Conservation (phyloP, 768 basidiomycete genomes). For the Macrocybe gigantea region DNA sequence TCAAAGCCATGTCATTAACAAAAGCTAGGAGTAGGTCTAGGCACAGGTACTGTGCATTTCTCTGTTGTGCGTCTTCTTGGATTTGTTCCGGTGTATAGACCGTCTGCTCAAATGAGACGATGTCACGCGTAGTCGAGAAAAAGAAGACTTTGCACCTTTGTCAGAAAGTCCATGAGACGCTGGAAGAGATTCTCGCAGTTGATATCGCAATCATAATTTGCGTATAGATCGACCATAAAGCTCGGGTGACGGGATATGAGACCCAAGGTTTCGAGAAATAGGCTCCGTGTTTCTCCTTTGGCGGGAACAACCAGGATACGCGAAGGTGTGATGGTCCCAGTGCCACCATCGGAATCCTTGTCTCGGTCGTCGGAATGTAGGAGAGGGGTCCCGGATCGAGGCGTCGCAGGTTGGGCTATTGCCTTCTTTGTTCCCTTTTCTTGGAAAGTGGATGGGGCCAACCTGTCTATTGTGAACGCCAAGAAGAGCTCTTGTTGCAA, state of each 20-base stretch:
- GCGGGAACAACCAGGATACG: slow-evolving; percentile 68
- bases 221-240: slow-evolving; percentile 94
- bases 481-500: slow-evolving; percentile 94
- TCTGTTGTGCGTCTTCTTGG: slow-evolving; percentile 57
- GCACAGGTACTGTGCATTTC: slow-evolving; percentile 81
- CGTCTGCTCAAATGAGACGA: slow-evolving; percentile 40
- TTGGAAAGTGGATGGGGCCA: slow-evolving; percentile 53
- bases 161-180: slow-evolving; percentile 79
- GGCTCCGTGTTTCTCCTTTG: slow-evolving; percentile 79
- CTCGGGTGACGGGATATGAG: slow-evolving; percentile 78
- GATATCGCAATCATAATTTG: slow-evolving; percentile 95
- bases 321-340: slow-evolving; percentile 42
- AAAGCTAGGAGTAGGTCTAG: slow-evolving; percentile 84
- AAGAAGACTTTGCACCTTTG: slow-evolving; percentile 51
- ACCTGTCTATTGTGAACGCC: slow-evolving; percentile 87
- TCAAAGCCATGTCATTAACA: slow-evolving; percentile 80
- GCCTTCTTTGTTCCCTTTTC: slow-evolving; percentile 16
- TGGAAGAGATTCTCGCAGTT: slow-evolving; percentile 97
- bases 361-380: slow-evolving; percentile 31
- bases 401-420: slow-evolving; percentile 31
- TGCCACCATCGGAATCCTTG: slow-evolving; percentile 37
- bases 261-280: slow-evolving; percentile 83
- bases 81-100: slow-evolving; percentile 69
- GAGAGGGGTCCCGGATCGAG: slow-evolving; percentile 46
- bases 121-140: neutral